Evolutionary conservation across 257 asterid genomes (phyloP), one percentile per base, ranked within the genome.

Genomic region (Scutellaria barbata): DNA sequence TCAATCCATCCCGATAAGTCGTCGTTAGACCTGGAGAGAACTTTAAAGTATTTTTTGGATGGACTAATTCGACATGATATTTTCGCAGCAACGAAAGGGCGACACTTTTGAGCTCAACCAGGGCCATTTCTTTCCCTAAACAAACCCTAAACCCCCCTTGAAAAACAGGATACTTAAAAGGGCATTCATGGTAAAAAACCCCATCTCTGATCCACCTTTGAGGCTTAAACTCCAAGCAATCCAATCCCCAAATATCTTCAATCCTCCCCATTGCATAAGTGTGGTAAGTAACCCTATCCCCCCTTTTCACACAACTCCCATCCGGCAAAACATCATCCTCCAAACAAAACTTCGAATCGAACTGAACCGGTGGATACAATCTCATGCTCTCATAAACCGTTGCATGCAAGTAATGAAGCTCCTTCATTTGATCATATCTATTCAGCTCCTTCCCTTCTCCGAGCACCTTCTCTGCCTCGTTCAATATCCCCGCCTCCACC

Each of bases 11-110:
- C 0, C 73, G 79, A 73, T 84, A 87, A 17, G 92, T 84, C 39
- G 96, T 87, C 0, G 94, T 89, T 4, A 89, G 86, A 3, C 96
- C 94, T 0, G 94, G 94, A 10, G 89, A 85, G 76, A 89, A 89
- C 0, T 71, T 59, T 6, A 85, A 88, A 0, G 43, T 42, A 4
- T 37, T 45, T 0, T 59, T 51, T 2, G 75, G 69, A 35, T 67
- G 60, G 2, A 72, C 82, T 60, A 87, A 74, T 10, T 80, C 79
- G 30, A 89, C 40, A 6, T 72, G 80, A 74, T 81, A 89, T 39
- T 47, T 33, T 12, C 83, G 75, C 43, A 89, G 71, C 59, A 87
- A 47, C 0, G 88, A 63, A 10, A 89, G 50, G 0, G 90, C 92
- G 6, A 85, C 92, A n/a, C 81, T 72, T 78, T 89, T 81, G 1